phyloP scores from a whole-genome alignment of 1,139 yeast species.

The Candida sp. region DNA sequence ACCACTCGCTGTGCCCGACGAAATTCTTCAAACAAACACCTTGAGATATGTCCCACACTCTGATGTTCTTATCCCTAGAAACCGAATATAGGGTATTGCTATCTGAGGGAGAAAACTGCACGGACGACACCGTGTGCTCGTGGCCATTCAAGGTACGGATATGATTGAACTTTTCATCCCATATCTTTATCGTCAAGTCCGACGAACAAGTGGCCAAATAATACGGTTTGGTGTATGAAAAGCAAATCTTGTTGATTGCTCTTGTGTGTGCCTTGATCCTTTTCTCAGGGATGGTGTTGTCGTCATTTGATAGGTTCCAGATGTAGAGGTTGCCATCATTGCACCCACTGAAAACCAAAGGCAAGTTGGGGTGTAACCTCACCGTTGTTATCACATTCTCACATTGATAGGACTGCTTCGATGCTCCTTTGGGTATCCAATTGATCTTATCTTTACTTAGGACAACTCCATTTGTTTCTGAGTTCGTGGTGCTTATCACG shows the following conservation, averaged over 20 bases:
- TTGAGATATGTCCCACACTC: conserved; percentile 74
- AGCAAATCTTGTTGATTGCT: conserved; percentile 57
- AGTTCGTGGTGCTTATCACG: conserved; percentile 20
- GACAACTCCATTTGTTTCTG: conserved; percentile 8
- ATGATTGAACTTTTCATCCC: conserved; percentile 66
- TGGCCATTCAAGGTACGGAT: conserved; percentile 82
- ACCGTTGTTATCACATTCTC: conserved; percentile 64
- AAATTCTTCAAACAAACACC: conserved; percentile 75
- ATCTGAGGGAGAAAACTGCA: conserved; percentile 50
- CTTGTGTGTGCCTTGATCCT: conserved; percentile 81
- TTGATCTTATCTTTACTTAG: conserved; percentile 41
- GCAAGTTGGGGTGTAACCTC: conserved; percentile 75
- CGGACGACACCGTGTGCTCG: conserved; percentile 81
- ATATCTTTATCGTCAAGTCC: conserved; percentile 73
- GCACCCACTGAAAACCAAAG: conserved; percentile 69
- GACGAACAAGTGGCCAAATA: conserved; percentile 68
- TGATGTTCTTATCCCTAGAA: conserved; percentile 76
- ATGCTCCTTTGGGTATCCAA: conserved; percentile 71
- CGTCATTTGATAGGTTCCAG: conserved; percentile 70
- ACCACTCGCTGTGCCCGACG: conserved; percentile 91
- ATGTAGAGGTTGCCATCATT: conserved; percentile 75
- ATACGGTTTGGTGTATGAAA: conserved; percentile 26
- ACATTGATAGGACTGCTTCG: conserved; percentile 54
- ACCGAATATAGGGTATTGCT: conserved; percentile 61
- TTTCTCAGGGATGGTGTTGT: conserved; percentile 62